Evolutionary conservation across 257 asterid species (phyloP).

Genomic region (Solanum appendiculatum): DNA sequence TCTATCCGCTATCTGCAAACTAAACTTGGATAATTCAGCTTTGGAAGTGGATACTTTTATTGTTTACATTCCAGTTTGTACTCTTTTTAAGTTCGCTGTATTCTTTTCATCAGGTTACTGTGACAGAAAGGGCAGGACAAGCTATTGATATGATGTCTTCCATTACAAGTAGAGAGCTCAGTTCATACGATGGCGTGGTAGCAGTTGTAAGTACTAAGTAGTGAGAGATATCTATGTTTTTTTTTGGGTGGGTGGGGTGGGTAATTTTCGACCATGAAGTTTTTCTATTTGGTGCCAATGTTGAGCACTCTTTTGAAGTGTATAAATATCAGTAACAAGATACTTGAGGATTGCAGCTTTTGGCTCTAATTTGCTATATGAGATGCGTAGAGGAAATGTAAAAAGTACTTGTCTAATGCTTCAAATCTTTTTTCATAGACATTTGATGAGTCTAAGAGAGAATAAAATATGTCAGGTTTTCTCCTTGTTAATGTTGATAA

Average conservation of each 20-base stretch:
- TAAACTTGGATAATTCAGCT: background rate
- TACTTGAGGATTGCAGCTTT: background rate
- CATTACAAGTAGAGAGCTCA: conserved; percentile 56
- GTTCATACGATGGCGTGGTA: conserved; percentile 71
- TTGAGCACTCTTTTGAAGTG: background rate
- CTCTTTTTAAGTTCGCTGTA: background rate
- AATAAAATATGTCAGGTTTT: background rate
- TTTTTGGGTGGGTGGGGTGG: background rate
- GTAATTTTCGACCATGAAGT: background rate
- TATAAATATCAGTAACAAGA: background rate
- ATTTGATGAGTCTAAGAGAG: background rate
- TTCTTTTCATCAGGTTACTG: conserved; percentile 46
- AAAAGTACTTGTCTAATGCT: background rate
- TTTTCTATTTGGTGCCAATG: background rate
- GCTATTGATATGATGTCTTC: conserved; percentile 75
- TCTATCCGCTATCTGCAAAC: background rate
- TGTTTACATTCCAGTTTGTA: background rate
- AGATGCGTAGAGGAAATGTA: background rate
- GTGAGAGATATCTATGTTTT: background rate
- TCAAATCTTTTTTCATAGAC: background rate
- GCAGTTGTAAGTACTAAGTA: conserved; percentile 68
- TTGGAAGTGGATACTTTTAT: background rate
- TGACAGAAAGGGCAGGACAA: conserved; percentile 87
- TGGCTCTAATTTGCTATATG: background rate
- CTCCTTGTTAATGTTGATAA: background rate